Conservation (phyloP, 1,284 basidiomycete species). For the Fomitopsis palustris region DNA sequence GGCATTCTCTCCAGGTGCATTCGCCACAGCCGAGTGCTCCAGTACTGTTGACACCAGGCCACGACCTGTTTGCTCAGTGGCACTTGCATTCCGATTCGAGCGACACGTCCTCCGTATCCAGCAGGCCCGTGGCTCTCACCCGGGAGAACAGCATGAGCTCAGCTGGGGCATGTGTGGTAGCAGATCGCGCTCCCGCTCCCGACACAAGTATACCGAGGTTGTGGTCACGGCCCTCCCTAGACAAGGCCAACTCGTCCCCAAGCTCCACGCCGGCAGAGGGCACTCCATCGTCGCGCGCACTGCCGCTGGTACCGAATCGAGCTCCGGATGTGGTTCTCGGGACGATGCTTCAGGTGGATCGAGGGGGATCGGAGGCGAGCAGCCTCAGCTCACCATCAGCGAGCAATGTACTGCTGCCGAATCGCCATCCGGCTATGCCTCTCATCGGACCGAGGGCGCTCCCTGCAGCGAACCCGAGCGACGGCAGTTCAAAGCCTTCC, state of each 20-base stretch:
- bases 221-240: neutral
- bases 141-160: neutral
- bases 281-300: neutral
- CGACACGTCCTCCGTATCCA: neutral
- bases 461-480: neutral
- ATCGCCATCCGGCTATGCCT: neutral
- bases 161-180: neutral
- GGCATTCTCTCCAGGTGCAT: neutral
- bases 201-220: neutral
- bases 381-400: neutral
- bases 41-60: neutral
- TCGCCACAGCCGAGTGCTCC: neutral
- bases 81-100: neutral
- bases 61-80: neutral
- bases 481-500: neutral
- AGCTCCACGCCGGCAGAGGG: conserved; percentile 2
- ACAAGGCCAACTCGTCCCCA: neutral
- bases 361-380: neutral
- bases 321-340: neutral
- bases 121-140: neutral
- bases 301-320: conserved; percentile 4
- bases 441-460: neutral
- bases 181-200: neutral
- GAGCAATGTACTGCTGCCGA: neutral
- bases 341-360: neutral